Conservation (phyloP, 805 yeast genomes). For the Dipodascopsis uninucleata region DNA sequence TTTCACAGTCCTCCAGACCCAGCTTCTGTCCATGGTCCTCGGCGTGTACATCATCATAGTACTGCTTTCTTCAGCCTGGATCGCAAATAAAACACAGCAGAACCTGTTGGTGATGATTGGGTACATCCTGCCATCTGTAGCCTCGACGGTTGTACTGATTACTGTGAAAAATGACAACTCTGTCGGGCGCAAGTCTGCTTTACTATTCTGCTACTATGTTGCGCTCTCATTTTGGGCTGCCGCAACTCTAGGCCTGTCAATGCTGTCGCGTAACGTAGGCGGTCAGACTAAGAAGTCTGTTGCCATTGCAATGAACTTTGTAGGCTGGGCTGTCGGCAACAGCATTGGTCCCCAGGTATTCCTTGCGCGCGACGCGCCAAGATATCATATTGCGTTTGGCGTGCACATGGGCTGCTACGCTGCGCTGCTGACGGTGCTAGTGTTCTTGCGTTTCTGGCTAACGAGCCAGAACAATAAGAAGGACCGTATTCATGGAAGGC, state of each 20-base stretch:
- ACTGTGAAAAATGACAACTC: slow-evolving; percentile 31
- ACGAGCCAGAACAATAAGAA: slow-evolving; percentile 7
- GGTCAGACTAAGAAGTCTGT: slow-evolving; percentile 33
- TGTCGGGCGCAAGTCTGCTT: slow-evolving; percentile 30
- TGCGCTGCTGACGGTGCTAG: slow-evolving; percentile 8
- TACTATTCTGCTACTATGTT: slow-evolving; percentile 36
- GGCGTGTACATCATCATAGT: slow-evolving; percentile 37
- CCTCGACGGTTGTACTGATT: slow-evolving; percentile 36
- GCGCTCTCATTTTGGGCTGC: slow-evolving; percentile 33
- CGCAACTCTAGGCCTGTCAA: slow-evolving; percentile 28
- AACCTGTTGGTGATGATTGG: slow-evolving; percentile 32
- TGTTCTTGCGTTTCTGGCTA: slow-evolving; percentile 12
- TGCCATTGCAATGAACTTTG: slow-evolving; percentile 17
- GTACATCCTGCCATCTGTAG: slow-evolving; percentile 36
- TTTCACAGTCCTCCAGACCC: slow-evolving; percentile 34
- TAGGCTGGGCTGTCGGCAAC: slow-evolving; percentile 47
- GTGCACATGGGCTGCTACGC: slow-evolving; percentile 20
- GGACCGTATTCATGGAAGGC: slow-evolving; percentile 7
- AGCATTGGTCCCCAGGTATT: slow-evolving; percentile 65
- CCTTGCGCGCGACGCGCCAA: slow-evolving; percentile 50
- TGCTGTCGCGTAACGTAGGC: slow-evolving; percentile 36
- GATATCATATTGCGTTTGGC: slow-evolving; percentile 37
- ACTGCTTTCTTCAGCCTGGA: slow-evolving; percentile 31
- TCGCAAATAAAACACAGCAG: slow-evolving; percentile 24
- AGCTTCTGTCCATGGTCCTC: slow-evolving; percentile 37